Evolutionary conservation across 805 yeast genomes (phyloP).

Genomic region (Nematodospora valgi): DNA sequence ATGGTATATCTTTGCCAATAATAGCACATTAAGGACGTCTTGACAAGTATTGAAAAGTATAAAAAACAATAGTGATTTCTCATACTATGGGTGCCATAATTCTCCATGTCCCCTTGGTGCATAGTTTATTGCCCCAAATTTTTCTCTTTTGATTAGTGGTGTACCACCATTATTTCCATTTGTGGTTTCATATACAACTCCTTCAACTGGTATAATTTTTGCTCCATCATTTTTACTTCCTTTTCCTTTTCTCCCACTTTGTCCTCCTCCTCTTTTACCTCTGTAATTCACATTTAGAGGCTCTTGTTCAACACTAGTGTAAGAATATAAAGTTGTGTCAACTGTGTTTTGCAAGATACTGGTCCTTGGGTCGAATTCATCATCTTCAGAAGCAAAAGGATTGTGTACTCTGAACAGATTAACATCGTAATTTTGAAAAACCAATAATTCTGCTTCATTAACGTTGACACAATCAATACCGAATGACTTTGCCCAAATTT

Average conservation of each 20-base stretch:
- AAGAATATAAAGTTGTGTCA: conserved; percentile 30
- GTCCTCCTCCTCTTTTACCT: conserved; percentile 1
- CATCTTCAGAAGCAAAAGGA: conserved; percentile 23
- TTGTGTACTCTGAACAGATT: conserved; percentile 21
- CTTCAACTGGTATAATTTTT: conserved; percentile 8
- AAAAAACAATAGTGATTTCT: too few species aligned
- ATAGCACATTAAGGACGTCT: too few species aligned
- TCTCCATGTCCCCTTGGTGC: conserved; percentile 62
- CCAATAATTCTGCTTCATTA: conserved; percentile 46
- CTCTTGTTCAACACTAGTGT: conserved; percentile 8
- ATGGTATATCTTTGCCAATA: too few species aligned
- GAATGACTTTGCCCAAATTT: conserved; percentile 52
- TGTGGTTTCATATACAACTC: conserved; percentile 8
- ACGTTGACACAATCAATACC: conserved; percentile 52
- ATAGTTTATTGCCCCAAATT: conserved; percentile 46
- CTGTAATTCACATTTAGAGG: not conserved
- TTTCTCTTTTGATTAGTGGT: conserved; percentile 31
- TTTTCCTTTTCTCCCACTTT: conserved; percentile 6
- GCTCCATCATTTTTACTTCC: conserved; percentile 1
- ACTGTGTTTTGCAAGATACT: conserved; percentile 29
- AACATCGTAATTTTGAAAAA: conserved; percentile 35
- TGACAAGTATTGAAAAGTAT: too few species aligned
- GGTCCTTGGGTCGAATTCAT: conserved; percentile 17
- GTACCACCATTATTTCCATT: conserved; percentile 2
- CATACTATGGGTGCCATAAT: conserved; percentile 48